Base-by-base conservation (phyloP, 371 early-diverging fungal species). In the Rhizopus microsporus region DNA sequence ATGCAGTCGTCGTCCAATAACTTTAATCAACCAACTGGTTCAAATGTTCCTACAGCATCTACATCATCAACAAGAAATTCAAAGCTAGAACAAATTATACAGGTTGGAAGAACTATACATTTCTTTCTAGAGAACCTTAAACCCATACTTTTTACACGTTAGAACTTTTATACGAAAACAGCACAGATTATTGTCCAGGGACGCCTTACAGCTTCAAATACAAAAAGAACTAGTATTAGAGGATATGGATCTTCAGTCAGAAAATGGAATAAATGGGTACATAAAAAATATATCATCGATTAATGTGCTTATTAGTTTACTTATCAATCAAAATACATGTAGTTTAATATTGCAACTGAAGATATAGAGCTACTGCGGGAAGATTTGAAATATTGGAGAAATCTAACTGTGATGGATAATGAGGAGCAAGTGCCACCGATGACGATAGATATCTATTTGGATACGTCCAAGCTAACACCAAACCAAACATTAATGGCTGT, bases 301-400 rank as follows among this genome's bases (percentile, higher is more conserved):
- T 35, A 7, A 51, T 33, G 30, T 17, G 16, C 12, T 10, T 46
- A 23, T 46, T 46, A 4, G 29, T 29, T 49, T 49, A 15, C 7
- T 31, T 33, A 4, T 33, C 13, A 15, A 13, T 7, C 34, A 46
- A 46, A 47, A 13, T 48, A 47, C 39, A 50, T 30, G 13, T 67
- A 90, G 94, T 94, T 94, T 74, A 93, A 90, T 68, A 60, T 94
- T 44, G 89, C 89, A 45, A 72, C 88, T 9, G 88, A 88, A 53
- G 94, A 94, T 62, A 68, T 87, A 13, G 88, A 86, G 34, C 71
- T 82, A 4, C 76, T 88, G 59, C 75, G 81, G 62, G 88, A 88
- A 29, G 90, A 90, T 56, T 71, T 87, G 45, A 88, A 83, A 67
- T 83, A 74, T 65, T 93, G 94, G 94, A 80, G 87, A 47, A 67